phyloP scores from a whole-genome alignment of 1,284 basidiomycete species.

The Ustilago shanxiensis region DNA sequence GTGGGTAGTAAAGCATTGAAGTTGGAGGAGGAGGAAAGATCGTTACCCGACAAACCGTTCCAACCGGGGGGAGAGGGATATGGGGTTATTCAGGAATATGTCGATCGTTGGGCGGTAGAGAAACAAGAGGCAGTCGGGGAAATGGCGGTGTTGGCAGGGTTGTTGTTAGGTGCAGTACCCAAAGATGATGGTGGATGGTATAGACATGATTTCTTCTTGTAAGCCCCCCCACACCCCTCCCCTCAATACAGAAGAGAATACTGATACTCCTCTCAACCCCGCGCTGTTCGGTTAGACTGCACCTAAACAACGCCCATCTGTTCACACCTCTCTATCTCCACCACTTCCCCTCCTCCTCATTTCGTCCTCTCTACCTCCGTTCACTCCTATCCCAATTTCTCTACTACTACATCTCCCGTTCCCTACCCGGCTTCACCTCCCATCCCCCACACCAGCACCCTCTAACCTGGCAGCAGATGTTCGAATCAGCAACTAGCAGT shows the following conservation, averaged over 20 bases:
- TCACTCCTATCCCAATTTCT: constrained; percentile 21
- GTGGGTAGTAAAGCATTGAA: constrained; percentile 5
- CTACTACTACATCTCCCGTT: constrained; percentile 42
- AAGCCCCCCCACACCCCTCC: no score
- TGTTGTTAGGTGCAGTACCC: constrained; percentile 36
- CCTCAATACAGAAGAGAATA: no score
- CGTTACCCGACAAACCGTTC: constrained; percentile 31
- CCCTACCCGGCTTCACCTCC: constrained; percentile 22
- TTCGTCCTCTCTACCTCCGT: constrained; percentile 3
- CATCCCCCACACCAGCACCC: no score
- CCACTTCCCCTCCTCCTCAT: not conserved
- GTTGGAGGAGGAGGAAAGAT: constrained; percentile 8
- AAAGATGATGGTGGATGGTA: constrained; percentile 8
- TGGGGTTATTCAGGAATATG: constrained; percentile 32
- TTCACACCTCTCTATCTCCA: constrained; percentile 27
- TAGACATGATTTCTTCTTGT: constrained; percentile 52
- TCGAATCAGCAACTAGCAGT: not conserved
- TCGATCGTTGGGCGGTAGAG: constrained; percentile 21
- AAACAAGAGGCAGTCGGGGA: constrained; percentile 20
- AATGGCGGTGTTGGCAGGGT: constrained; percentile 24
- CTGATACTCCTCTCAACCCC: no score
- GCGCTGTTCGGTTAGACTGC: no score
- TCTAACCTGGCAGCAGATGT: constrained; percentile 32
- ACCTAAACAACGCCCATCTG: constrained; percentile 51
- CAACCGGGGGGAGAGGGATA: not conserved